Conservation (phyloP, 2,329 filamentous ascomycete genomes). For the Penicillium sp. region DNA sequence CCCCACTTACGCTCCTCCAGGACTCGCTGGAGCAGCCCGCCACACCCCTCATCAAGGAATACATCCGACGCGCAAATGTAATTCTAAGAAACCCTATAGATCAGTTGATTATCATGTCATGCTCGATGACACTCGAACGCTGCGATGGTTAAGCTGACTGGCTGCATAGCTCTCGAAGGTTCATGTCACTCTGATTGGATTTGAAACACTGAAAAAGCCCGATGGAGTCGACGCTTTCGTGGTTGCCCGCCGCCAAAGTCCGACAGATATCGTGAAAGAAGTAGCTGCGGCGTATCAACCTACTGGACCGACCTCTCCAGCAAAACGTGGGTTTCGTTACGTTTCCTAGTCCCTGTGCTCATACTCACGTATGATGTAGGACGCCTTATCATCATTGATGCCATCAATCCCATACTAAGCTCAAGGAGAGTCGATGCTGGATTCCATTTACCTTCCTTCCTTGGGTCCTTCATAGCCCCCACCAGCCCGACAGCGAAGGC, state of each 20-base stretch:
- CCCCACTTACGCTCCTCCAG: slow-evolving; percentile 78
- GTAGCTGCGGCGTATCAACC: slow-evolving; percentile 44
- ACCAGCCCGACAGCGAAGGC: slow-evolving; percentile 23
- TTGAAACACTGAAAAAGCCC: slow-evolving; percentile 64
- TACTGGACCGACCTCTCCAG: slow-evolving; percentile 14
- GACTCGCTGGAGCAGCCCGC: slow-evolving; percentile 81
- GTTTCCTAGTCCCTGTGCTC: not conserved
- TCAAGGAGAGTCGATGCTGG: slow-evolving; percentile 42
- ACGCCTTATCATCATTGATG: slow-evolving; percentile 73
- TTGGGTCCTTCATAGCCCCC: slow-evolving; percentile 64
- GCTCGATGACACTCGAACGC: too few relatives aligned
- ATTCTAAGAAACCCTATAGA: slow-evolving; percentile 10
- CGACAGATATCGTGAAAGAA: slow-evolving; percentile 55
- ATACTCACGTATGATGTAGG: slow-evolving; percentile 44
- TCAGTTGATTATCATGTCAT: not conserved
- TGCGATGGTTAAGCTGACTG: slow-evolving; percentile 7
- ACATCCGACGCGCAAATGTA: slow-evolving; percentile 69
- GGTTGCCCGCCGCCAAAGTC: slow-evolving; percentile 55
- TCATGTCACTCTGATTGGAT: slow-evolving; percentile 71
- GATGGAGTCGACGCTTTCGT: slow-evolving; percentile 63
- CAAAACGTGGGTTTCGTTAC: slow-evolving; percentile 25
- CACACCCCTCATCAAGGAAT: slow-evolving; percentile 64
- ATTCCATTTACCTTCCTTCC: slow-evolving; percentile 60
- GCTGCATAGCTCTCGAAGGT: slow-evolving; percentile 49
- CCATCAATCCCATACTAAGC: slow-evolving; percentile 60